These are phyloP conservation scores for Rhodofomes roseus DNA, from an alignment of 1,284 basidiomycete species.

Conservation along the genomic window DNA sequence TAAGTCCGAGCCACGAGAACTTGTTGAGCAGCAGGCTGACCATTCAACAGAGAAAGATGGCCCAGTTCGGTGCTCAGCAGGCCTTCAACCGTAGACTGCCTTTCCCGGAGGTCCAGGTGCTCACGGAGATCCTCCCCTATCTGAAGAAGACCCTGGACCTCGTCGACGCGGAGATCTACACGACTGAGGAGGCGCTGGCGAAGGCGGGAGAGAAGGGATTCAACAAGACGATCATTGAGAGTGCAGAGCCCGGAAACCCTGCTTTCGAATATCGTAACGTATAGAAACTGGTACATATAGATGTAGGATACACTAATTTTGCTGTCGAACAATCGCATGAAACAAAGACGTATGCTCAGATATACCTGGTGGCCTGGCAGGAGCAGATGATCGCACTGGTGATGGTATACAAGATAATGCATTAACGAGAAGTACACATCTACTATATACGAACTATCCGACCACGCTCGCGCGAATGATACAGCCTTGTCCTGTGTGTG, in stretches of 20 bases:
- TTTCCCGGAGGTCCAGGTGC: conserved; percentile 83
- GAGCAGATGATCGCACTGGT: too few species aligned
- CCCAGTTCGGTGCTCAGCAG: conserved; percentile 71
- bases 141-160: conserved; percentile 83
- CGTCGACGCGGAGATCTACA: conserved; percentile 65
- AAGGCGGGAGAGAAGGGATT: conserved; percentile 45
- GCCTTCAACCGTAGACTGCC: conserved; percentile 88
- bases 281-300: not conserved
- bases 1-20: conserved; percentile 28
- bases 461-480: not conserved
- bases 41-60: conserved; percentile 64
- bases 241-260: conserved; percentile 85
- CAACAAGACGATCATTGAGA: conserved; percentile 71
- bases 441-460: conserved; percentile 1
- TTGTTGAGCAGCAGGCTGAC: not conserved
- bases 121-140: conserved; percentile 76
- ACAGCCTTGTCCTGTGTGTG: not conserved
- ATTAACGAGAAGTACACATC: not conserved
- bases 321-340: not conserved
- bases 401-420: not conserved
- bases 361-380: too few species aligned
- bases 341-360: not conserved
- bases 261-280: conserved; percentile 84
- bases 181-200: conserved; percentile 67
- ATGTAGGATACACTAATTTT: not conserved